Evolutionary conservation across 495 filamentous ascomycete genomes (phyloP), one percentile per base, ranked within the genome.

Genomic region (Lindgomyces ingoldianus): DNA sequence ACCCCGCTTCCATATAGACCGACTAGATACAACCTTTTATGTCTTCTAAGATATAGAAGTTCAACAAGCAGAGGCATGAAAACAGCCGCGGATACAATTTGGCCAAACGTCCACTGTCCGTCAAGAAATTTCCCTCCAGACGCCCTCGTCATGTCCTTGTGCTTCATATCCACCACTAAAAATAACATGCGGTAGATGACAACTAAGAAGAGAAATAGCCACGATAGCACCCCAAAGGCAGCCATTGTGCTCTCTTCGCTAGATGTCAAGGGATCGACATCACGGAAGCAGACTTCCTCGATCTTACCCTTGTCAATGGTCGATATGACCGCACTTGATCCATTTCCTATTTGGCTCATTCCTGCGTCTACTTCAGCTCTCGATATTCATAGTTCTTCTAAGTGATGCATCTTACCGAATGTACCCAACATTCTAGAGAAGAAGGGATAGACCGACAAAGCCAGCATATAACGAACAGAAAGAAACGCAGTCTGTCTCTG

Each of bases 21-120:
- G n/a, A n/a, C n/a, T n/a, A 39, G 14, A 39, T 51, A 56, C n/a
- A 56, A 16, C 16, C 14, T 41, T 3, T 30, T 39, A 9, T 56
- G 39, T 30, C 30, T 56, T 4, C 14, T 12, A 9, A 56, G 18
- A 44, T 21, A 56, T 0, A n/a, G 9, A 16, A 54, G 48, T 36
- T 78, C 74, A 6, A 71, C 67, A 11, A 60, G 44, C 8, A 78
- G 71, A 14, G 76, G 74, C 25, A 62, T 64, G 67, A 77, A 77
- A 0, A 77, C 45, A 19, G 73, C 69, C 16, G 74, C 65, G 8
- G 74, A 68, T 21, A 73, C 72, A 24, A 78, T 69, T 51, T 78
- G 76, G 19, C 75, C 76, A 65, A 77, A 77, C 9, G 72, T 73
- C 74, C 72, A 77, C 36, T 73, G 62, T 33, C 67, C 70, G 44